A percentile compares a stretch with the other conserved stretches of the same genome.
Conservation (phyloP, 2,329 filamentous ascomycete genomes). For the Epicoccum nigrum region DNA sequence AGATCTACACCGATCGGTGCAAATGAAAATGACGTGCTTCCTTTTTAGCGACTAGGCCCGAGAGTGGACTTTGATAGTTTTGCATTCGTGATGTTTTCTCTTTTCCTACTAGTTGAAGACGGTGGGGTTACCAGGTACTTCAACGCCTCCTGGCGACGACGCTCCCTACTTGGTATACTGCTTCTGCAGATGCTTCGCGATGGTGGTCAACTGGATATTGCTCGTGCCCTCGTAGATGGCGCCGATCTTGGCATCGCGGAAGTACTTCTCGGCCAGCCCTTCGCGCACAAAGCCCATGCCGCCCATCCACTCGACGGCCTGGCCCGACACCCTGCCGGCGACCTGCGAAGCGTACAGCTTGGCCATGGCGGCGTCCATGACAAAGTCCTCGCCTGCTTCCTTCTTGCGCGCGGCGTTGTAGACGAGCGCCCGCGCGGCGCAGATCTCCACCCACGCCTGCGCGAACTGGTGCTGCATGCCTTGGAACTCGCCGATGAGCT, state of each 20-base stretch:
- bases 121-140: too few relatives aligned
- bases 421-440: slow-evolving; percentile 86
- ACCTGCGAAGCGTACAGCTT: slow-evolving; percentile 96
- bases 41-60: too few relatives aligned
- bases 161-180: slow-evolving; percentile 67
- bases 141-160: too few relatives aligned
- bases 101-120: too few relatives aligned
- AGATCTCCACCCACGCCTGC: slow-evolving; percentile 92
- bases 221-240: slow-evolving; percentile 95
- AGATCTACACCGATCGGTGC: too few relatives aligned
- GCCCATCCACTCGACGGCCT: slow-evolving; percentile 98
- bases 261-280: slow-evolving; percentile 97
- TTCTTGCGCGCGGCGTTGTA: slow-evolving; percentile 98
- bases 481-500: slow-evolving; percentile 94
- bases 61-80: too few relatives aligned
- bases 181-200: slow-evolving; percentile 73
- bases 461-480: slow-evolving; percentile 99
- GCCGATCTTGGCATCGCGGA: slow-evolving; percentile 96
- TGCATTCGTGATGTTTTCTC: too few relatives aligned
- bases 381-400: slow-evolving; percentile 95
- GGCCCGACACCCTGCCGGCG: slow-evolving; percentile 80
- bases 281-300: slow-evolving; percentile 99
- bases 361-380: slow-evolving; percentile 95
- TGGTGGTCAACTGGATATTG: slow-evolving; percentile 73
- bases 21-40: too few relatives aligned